These are phyloP conservation scores for Leccinum solheimii DNA, from an alignment of 1,284 basidiomycete species.

Conservation along the genomic window DNA sequence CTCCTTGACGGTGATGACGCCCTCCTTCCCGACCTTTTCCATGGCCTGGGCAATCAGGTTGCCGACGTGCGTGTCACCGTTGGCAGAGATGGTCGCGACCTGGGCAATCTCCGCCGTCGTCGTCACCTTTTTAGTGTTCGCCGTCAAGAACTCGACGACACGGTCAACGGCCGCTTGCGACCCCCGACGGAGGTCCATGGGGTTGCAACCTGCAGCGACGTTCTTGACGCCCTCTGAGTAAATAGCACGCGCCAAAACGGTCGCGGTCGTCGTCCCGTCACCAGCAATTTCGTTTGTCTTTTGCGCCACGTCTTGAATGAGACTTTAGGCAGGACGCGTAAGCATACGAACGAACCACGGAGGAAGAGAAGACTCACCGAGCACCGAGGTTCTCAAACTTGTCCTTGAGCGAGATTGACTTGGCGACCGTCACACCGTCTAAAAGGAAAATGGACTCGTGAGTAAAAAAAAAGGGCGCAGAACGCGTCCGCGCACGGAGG, in stretches of 20 bases:
- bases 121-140: conserved; percentile 92
- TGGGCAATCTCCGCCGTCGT: conserved; percentile 97
- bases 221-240: conserved; percentile 99
- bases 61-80: conserved; percentile 93
- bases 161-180: conserved; percentile 83
- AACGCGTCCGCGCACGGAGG: background rate
- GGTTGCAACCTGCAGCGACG: conserved; percentile 98
- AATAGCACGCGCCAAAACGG: conserved; percentile 95
- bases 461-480: background rate
- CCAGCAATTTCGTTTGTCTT: conserved; percentile 98
- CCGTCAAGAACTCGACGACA: conserved; percentile 89
- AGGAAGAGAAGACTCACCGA: conserved; percentile 56
- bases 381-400: conserved; percentile 99
- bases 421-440: conserved; percentile 99
- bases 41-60: conserved; percentile 97
- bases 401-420: conserved; percentile 93
- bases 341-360: conserved; percentile 2
- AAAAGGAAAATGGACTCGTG: background rate
- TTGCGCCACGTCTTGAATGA: conserved; percentile 93
- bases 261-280: conserved; percentile 98
- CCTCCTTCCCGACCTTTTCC: conserved; percentile 99
- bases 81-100: conserved; percentile 98
- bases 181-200: conserved; percentile 97
- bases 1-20: conserved; percentile 99
- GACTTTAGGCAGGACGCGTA: conserved; percentile 43